phyloP scores from a whole-genome alignment of 768 basidiomycete genomes.

The Exidia glandulosa region DNA sequence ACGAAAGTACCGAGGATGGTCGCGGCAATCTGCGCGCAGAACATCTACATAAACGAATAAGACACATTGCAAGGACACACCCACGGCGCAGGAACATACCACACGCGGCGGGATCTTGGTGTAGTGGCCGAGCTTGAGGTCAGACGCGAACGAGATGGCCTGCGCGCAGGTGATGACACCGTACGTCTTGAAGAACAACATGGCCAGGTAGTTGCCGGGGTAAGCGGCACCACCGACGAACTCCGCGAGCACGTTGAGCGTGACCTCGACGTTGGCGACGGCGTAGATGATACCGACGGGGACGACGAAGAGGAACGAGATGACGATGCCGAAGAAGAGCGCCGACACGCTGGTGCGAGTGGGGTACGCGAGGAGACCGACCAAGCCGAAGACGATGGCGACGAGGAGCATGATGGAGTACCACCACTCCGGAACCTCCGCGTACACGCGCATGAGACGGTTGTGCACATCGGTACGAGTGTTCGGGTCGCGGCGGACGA shows the following conservation, averaged over 20 bases:
- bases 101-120: conserved; percentile 18
- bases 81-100: no score
- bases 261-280: conserved; percentile 16
- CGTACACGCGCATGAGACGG: conserved; percentile 10
- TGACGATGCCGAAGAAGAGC: conserved; percentile 8
- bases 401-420: conserved; percentile 12
- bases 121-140: conserved; percentile 14
- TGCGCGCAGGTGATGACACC: conserved; percentile 12
- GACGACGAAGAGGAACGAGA: conserved; percentile 9
- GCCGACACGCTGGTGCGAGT: conserved; percentile 14
- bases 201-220: conserved; percentile 18
- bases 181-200: conserved; percentile 16
- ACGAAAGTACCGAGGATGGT: conserved; percentile 23
- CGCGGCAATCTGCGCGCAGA: conserved; percentile 22
- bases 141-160: conserved; percentile 4
- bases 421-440: conserved; percentile 14
- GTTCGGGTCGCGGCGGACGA: conserved; percentile 25
- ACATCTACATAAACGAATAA: no score
- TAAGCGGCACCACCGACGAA: conserved; percentile 20
- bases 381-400: conserved; percentile 12
- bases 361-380: conserved; percentile 14
- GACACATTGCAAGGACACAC: no score
- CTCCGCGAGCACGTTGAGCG: conserved; percentile 21
- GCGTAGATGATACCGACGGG: conserved; percentile 13
- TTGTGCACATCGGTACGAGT: conserved; percentile 15